These are phyloP conservation scores for Multifurca ochricompacta DNA, from an alignment of 768 basidiomycete genomes.

Conservation along the genomic window DNA sequence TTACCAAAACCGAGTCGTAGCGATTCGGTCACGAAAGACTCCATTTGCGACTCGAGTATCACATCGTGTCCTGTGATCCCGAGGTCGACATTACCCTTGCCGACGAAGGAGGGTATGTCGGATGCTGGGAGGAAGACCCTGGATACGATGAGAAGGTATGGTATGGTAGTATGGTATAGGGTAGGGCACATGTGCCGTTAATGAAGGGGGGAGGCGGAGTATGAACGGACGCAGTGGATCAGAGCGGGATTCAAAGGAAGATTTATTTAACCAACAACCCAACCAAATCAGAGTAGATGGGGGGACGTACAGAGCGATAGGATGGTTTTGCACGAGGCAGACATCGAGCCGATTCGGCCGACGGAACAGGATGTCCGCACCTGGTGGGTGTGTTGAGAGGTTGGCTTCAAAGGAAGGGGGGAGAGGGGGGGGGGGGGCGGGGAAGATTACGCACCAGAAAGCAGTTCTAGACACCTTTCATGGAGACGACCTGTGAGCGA, in stretches of 20 bases:
- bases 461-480: slow-evolving; percentile 80
- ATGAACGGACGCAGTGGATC: no score
- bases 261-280: no score
- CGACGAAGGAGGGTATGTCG: slow-evolving; percentile 98
- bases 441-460: slow-evolving; percentile 50
- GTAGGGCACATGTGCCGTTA: background rate
- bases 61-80: slow-evolving; percentile 99
- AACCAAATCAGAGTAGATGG: no score
- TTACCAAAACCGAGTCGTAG: slow-evolving; percentile 89
- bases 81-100: slow-evolving; percentile 92
- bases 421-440: no score
- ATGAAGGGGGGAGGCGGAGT: background rate
- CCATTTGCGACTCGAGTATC: slow-evolving; percentile 84
- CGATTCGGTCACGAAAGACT: slow-evolving; percentile 65
- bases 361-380: slow-evolving; percentile 94
- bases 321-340: slow-evolving; percentile 87
- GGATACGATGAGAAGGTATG: background rate
- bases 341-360: slow-evolving; percentile 85
- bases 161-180: background rate
- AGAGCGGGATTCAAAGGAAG: no score
- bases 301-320: slow-evolving; percentile 74
- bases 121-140: slow-evolving; percentile 95
- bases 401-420: no score
- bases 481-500: slow-evolving; percentile 62
- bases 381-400: slow-evolving; percentile 30